Base-by-base conservation (phyloP, 108 stramenopile genomes). In the Nitzschia sp. region DNA sequence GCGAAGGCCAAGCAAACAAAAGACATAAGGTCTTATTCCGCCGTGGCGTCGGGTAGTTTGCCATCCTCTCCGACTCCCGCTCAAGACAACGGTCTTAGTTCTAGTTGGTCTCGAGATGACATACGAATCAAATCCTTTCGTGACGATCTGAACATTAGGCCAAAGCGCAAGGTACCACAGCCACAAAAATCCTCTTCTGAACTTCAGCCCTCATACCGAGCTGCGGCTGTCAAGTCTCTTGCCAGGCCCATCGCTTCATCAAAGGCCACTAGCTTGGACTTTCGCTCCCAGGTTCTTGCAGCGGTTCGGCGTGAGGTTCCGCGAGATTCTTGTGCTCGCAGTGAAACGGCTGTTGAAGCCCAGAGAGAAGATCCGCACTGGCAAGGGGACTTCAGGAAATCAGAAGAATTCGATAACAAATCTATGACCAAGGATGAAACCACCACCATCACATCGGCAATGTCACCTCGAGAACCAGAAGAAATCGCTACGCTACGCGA, bases 381-480 rank as follows among this genome's bases (percentile, higher is more conserved):
- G 72, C 46, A 31, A 28, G 28, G 46, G 15, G 60, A 72, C 26
- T 54, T 33, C 24, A 32, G 68, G 18, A 69, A 62, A 60, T 35
- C 61, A 46, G 64, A 72, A 8, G 82, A 86, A 46, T 51, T 36
- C 2, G 74, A 82, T 38, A 83, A 75, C 59, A 67, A 57, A 4
- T 77, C 85, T 25, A 63, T 80, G 54, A 80, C 74, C 3, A 85
- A 71, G 76, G 91, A 89, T 56, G 86, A 78, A 47, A 77, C 84
- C 21, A 86, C 88, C 33, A 89, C 92, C 30, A 87, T 91, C 60
- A 87, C 84, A 26, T 91, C 92, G 18, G 84, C 73, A 15, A 69
- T 76, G 23, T 80, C 86, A 30, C 79, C 80, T 42, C 77, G 77
- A 26, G 89, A 87, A 65, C 48, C 68, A 5, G 85, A 89, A 59